Evolutionary conservation across 345 rosid species (phyloP), one percentile per base, ranked within the genome.

Genomic region (Ceriops tagal): DNA sequence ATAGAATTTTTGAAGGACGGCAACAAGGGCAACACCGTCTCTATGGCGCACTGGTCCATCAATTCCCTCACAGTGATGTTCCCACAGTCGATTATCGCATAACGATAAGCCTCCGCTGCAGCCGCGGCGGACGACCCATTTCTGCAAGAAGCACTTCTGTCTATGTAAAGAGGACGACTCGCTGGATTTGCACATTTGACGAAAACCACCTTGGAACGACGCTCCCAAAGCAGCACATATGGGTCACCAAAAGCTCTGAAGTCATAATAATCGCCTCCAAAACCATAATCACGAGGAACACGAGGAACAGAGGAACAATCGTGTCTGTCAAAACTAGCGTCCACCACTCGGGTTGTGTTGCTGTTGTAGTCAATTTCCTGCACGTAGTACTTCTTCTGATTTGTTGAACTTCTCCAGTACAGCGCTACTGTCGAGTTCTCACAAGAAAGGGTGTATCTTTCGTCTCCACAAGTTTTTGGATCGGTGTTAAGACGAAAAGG

Each of bases 231-330:
- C 0, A 32, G 35, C 6, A 32, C 8, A 1, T 5, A 5, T 5
- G 1, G 37, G 24, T 24, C 0, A 24, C 24, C n/a, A n/a, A n/a
- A n/a, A n/a, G n/a, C n/a, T n/a, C n/a, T n/a, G n/a, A n/a, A n/a
- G n/a, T n/a, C n/a, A n/a, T n/a, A n/a, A n/a, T n/a, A n/a, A n/a
- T n/a, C n/a, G n/a, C n/a, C n/a, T n/a, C n/a, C n/a, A n/a, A n/a
- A n/a, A n/a, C n/a, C n/a, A n/a, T n/a, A n/a, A n/a, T 24, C 0
- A 24, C 24, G 24, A 24, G 67, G 52, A 16, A 22, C 27, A 3
- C 6, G 55, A 22, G 71, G 71, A 4, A 55, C 6, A 52, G 71
- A 67, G 35, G 71, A 67, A 31, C 71, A 67, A 18, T 67, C 27
- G 8, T 22, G 11, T 7, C 19, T 6, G 4, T 6, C 32, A 56